phyloP scores from a whole-genome alignment of 2,329 filamentous ascomycete species.

The Colletotrichum nymphaeae region DNA sequence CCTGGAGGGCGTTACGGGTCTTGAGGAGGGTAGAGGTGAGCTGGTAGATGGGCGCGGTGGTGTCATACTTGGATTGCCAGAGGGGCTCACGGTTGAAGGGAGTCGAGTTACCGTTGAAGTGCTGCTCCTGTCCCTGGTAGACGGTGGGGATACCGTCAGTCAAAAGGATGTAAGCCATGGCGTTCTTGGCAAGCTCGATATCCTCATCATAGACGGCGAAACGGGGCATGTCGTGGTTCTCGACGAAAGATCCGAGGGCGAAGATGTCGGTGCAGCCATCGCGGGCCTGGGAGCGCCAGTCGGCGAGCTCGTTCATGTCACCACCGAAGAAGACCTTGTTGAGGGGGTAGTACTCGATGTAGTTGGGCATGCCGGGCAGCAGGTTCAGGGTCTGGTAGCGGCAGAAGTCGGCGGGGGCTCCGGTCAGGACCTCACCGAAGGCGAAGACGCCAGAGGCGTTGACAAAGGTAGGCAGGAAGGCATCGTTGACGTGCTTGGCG shows the following conservation, averaged over 20 bases:
- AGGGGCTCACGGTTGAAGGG: conserved; percentile 67
- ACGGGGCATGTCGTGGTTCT: conserved; percentile 67
- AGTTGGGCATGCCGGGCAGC: conserved; percentile 72
- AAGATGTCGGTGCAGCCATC: conserved; percentile 41
- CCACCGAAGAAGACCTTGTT: conserved; percentile 24
- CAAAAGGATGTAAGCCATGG: conserved; percentile 70
- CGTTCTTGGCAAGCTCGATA: conserved; percentile 67
- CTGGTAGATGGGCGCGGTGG: conserved; percentile 57
- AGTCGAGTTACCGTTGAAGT: conserved; percentile 60
- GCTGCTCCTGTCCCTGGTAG: conserved; percentile 75
- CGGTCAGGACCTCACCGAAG: conserved; percentile 71
- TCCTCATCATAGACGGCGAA: conserved; percentile 65
- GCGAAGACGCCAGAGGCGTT: conserved; percentile 67
- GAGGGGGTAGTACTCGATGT: conserved; percentile 58
- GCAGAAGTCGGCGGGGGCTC: conserved; percentile 60
- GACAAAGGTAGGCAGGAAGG: conserved; percentile 67
- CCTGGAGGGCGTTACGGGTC: conserved; percentile 29
- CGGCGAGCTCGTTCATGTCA: conserved; percentile 46
- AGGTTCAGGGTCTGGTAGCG: conserved; percentile 66
- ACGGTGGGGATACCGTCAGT: conserved; percentile 71
- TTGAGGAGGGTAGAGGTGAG: conserved; percentile 22
- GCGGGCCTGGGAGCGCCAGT: conserved; percentile 28
- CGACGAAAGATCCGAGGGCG: conserved; percentile 56
- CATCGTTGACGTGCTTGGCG: conserved; percentile 70
- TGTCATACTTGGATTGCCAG: conserved; percentile 66